Evolutionary conservation across 169 alveolate species (phyloP), one percentile per base, ranked within the genome.

Genomic region (Eimeria praecox): DNA sequence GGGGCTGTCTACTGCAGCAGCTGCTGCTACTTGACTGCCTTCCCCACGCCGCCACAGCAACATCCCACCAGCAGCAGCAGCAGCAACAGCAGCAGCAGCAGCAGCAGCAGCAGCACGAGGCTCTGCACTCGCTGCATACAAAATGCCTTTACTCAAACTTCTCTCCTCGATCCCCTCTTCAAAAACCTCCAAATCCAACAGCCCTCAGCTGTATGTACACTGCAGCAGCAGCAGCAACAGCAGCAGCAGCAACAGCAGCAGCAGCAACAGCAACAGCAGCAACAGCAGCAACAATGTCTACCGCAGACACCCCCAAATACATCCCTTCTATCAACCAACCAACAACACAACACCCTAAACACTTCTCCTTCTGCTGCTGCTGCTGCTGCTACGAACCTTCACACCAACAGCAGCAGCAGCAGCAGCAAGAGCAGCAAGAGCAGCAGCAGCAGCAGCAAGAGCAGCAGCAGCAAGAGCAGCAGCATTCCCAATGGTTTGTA

Each of bases 1-100:
- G 89, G 89, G 40, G 56, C 46, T 18, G 49, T 80, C 27, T 80
- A 33, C 38, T 80, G 89, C 89, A 14, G 89, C 27, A 12, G 89
- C 35, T 80, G 89, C 89, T 80, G 89, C 64, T 44, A 40, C 56
- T n/a, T 44, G 64, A 18, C 75, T 18, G 75, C 22, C 35, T 16
- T 64, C 66, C 66, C 66, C 4, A 33, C 38, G 2, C 66, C 89
- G 1, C 54, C 42, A 30, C 52, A 20, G 86, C 86, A 33, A 22
- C 22, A 49, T 12, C 12, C 56, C 5, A 49, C 20, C 56, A 49
- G 56, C 56, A 49, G 56, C 56, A 49, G 3, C 42, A 49, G 56
- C 56, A 49, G 56, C 56, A 49, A 12, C 56, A 12, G 33, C 86
- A 75, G 86, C 86, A 75, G 86, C 86, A 75, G 86, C 86, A 35